A percentile compares a stretch with the other conserved stretches of the same genome.
Evolutionary conservation across 1,284 basidiomycete genomes (phyloP).

Genomic region (Abortiporus biennis): DNA sequence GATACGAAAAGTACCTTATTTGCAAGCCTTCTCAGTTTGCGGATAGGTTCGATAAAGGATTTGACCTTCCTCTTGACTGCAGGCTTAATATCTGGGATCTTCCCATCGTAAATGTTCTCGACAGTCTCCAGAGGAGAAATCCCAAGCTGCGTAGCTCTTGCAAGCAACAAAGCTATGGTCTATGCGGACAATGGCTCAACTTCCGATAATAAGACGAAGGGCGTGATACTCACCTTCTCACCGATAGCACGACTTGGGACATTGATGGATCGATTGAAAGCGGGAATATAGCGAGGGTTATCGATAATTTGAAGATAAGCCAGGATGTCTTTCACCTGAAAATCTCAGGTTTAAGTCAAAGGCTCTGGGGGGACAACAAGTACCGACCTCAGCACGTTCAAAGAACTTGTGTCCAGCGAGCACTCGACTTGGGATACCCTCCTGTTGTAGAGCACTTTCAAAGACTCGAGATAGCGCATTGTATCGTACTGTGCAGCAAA

Average conservation of each 20-base stretch:
- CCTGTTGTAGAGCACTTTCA: conserved; percentile 74
- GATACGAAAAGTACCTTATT: conserved; percentile 35
- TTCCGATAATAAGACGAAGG: too few relatives aligned
- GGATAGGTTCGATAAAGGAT: conserved; percentile 54
- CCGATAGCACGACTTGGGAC: conserved; percentile 74
- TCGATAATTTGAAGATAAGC: conserved; percentile 84
- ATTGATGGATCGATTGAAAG: conserved; percentile 77
- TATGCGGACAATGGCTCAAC: too few relatives aligned
- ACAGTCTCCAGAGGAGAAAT: conserved; percentile 56
- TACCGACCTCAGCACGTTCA: conserved; percentile 69
- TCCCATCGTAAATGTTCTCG: conserved; percentile 55
- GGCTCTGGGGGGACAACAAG: background rate
- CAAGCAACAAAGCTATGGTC: conserved; percentile 57
- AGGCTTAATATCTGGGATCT: conserved; percentile 60
- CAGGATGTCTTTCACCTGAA: conserved; percentile 81
- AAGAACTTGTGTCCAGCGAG: conserved; percentile 87
- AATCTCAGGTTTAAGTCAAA: background rate
- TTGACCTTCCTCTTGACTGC: conserved; percentile 58
- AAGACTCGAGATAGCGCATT: conserved; percentile 79
- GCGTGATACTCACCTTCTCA: conserved; percentile 62
- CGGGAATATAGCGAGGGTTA: conserved; percentile 74
- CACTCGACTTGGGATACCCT: conserved; percentile 73
- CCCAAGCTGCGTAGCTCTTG: conserved; percentile 45
- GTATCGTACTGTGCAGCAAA: conserved; percentile 57
- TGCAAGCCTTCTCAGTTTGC: conserved; percentile 50